Evolutionary conservation across 2,329 filamentous ascomycete species (phyloP).

Genomic region (Nemania abortiva): DNA sequence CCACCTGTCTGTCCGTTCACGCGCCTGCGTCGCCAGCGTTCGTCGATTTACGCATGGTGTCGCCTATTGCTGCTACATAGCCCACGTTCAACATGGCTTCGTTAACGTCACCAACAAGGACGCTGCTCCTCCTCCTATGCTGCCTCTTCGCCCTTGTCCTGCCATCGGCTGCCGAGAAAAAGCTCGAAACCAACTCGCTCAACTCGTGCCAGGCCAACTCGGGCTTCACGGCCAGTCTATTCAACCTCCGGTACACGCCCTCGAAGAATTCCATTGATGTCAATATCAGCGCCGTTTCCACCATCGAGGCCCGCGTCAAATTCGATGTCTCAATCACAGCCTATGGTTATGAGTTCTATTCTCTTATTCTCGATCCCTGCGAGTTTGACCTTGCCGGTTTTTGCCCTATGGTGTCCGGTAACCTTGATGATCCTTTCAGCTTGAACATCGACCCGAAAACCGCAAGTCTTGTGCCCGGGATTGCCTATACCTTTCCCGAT

Average conservation of each 20-base stretch:
- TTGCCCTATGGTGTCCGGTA: slow-evolving; percentile 84
- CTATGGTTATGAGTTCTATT: slow-evolving; percentile 77
- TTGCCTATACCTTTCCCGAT: slow-evolving; percentile 91
- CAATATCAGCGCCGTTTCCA: slow-evolving; percentile 78
- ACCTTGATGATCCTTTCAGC: slow-evolving; percentile 67
- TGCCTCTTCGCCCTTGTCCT: slow-evolving; percentile 44
- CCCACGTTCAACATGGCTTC: slow-evolving; percentile 27
- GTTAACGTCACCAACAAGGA: slow-evolving; percentile 23
- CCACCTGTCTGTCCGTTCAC: slow-evolving; percentile 8
- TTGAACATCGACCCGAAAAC: slow-evolving; percentile 67
- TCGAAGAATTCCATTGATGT: slow-evolving; percentile 73
- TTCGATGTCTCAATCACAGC: slow-evolving; percentile 78
- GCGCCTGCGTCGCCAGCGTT: slow-evolving; percentile 16
- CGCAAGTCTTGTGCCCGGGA: slow-evolving; percentile 77
- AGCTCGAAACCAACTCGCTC: slow-evolving; percentile 67
- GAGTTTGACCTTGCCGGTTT: slow-evolving; percentile 71
- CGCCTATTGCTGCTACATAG: slow-evolving; percentile 7
- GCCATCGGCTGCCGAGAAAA: slow-evolving; percentile 43
- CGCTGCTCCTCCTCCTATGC: slow-evolving; percentile 32
- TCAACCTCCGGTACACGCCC: slow-evolving; percentile 79
- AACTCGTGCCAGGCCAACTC: slow-evolving; percentile 81
- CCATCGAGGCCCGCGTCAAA: slow-evolving; percentile 78
- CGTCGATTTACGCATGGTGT: slow-evolving; percentile 13
- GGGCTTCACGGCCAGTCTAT: slow-evolving; percentile 81
- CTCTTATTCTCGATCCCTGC: slow-evolving; percentile 77